phyloP scores from a whole-genome alignment of 1,284 basidiomycete species.

The Coniferiporia sulphurascens region DNA sequence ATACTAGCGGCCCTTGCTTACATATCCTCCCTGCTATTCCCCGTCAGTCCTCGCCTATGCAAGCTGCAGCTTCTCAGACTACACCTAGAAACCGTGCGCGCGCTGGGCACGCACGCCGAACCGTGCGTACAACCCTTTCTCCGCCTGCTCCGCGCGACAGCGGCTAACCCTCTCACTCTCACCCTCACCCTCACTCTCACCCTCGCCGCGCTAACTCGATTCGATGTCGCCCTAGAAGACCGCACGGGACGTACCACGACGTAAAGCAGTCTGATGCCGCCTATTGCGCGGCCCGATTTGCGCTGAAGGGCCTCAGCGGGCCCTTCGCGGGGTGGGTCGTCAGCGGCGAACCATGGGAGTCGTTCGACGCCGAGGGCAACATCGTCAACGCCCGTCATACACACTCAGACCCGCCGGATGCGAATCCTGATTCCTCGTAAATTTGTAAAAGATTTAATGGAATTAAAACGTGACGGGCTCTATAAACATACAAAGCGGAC shows the following conservation, averaged over 20 bases:
- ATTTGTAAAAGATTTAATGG: too few species aligned
- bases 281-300: slow-evolving; percentile 46
- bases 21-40: background rate
- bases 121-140: slow-evolving; percentile 13
- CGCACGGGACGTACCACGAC: slow-evolving; percentile 31
- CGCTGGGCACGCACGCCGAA: slow-evolving; percentile 18
- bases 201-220: too few species aligned
- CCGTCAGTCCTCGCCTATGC: slow-evolving; percentile 43
- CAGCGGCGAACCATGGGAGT: slow-evolving; percentile 47
- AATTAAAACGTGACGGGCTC: background rate
- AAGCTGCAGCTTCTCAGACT: slow-evolving; percentile 45
- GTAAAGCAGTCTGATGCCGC: slow-evolving; percentile 27
- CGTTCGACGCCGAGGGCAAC: slow-evolving; percentile 33
- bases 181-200: too few species aligned
- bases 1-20: too few species aligned
- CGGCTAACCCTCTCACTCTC: too few species aligned
- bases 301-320: slow-evolving; percentile 35
- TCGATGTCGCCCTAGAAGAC: background rate
- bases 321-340: slow-evolving; percentile 61
- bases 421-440: too few species aligned
- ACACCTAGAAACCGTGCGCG: slow-evolving; percentile 27
- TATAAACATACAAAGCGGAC: background rate
- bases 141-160: background rate
- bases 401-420: background rate
- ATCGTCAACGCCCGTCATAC: background rate